These are phyloP conservation scores for Globisporangium barbulae DNA, from an alignment of 352 stramenopile genomes.

Conservation along the genomic window DNA sequence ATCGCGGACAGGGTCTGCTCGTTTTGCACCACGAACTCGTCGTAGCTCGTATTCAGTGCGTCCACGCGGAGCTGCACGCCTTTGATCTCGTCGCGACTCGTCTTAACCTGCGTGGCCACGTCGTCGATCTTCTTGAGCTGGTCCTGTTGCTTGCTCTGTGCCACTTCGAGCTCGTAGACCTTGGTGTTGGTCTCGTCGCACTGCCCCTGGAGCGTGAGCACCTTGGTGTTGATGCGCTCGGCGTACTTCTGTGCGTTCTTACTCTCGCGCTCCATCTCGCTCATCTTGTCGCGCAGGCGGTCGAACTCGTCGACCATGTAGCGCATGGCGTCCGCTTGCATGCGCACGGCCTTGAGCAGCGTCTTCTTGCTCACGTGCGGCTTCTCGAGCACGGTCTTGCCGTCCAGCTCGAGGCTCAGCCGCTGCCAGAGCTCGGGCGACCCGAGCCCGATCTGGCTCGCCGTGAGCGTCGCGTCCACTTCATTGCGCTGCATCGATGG, in stretches of 20 bases:
- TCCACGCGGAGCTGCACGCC: conserved; percentile 49
- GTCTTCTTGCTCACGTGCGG: conserved; percentile 83
- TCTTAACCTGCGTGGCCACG: conserved; percentile 40
- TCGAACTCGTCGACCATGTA: conserved; percentile 85
- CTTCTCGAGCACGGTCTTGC: conserved; percentile 75
- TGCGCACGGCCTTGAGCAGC: conserved; percentile 73
- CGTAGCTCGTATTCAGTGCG: conserved; percentile 33
- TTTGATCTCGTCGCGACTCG: conserved; percentile 51
- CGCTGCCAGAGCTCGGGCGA: conserved; percentile 79
- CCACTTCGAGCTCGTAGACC: conserved; percentile 59
- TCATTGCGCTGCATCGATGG: conserved; percentile 77
- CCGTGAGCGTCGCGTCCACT: conserved; percentile 58
- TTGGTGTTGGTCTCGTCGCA: conserved; percentile 67
- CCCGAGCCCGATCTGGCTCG: conserved; percentile 52
- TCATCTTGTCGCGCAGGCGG: conserved; percentile 68
- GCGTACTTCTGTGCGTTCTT: conserved; percentile 77
- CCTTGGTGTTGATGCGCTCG: conserved; percentile 72
- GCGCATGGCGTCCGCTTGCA: conserved; percentile 82
- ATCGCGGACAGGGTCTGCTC: conserved; percentile 47
- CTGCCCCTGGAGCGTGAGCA: conserved; percentile 71
- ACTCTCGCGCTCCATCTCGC: conserved; percentile 71
- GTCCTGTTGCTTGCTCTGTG: conserved; percentile 55
- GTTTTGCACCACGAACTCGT: conserved; percentile 48
- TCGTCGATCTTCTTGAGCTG: conserved; percentile 78
- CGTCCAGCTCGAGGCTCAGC: conserved; percentile 74